These are phyloP conservation scores for Hypoxylon rubiginosum DNA, from an alignment of 2,329 filamentous ascomycete species.

Conservation along the genomic window DNA sequence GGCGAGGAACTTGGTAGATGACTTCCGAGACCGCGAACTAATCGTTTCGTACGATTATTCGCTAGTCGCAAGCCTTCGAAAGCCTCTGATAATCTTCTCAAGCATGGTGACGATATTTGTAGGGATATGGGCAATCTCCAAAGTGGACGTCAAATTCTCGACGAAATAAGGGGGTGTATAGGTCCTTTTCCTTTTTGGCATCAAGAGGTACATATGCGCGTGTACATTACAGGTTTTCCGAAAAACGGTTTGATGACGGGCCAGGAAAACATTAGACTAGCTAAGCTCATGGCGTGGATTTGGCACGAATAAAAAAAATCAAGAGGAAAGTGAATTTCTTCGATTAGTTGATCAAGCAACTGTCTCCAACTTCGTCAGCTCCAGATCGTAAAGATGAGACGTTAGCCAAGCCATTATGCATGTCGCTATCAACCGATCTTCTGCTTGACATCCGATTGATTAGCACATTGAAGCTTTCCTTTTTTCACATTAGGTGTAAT, in stretches of 20 bases:
- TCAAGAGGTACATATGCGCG: conserved; percentile 27
- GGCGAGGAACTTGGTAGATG: conserved; percentile 89
- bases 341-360: conserved; percentile 4
- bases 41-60: conserved; percentile 92
- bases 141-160: conserved; percentile 83
- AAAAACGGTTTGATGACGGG: conserved; percentile 22
- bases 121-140: conserved; percentile 79
- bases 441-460: conserved; percentile 1
- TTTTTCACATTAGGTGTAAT: neutral
- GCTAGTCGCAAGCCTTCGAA: conserved; percentile 79
- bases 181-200: conserved; percentile 20
- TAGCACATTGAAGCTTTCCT: neutral
- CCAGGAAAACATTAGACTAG: conserved; percentile 30
- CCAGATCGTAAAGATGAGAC: neutral
- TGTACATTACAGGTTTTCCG: conserved; percentile 39
- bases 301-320: conserved; percentile 32
- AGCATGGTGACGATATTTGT: conserved; percentile 82
- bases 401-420: neutral
- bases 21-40: conserved; percentile 85
- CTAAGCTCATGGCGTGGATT: conserved; percentile 20
- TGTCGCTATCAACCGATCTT: neutral
- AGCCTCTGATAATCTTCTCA: conserved; percentile 85
- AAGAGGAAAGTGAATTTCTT: conserved; percentile 16
- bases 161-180: conserved; percentile 55
- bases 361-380: neutral